Base-by-base conservation (phyloP, 352 stramenopile species). In the Pythium graminicola region DNA sequence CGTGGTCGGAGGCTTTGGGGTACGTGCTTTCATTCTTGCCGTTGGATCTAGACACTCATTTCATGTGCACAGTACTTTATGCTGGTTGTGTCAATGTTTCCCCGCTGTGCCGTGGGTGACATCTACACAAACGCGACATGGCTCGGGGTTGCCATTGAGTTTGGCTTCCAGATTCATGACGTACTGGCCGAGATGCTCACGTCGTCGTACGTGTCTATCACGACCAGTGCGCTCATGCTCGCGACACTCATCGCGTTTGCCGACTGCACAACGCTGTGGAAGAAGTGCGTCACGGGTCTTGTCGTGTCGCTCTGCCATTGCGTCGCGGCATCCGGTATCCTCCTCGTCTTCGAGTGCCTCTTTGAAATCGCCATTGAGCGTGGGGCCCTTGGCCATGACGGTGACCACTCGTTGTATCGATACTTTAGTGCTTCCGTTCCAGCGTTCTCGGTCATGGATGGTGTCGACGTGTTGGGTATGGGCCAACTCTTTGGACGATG, bases 21-120 rank as follows among this genome's bases (percentile, higher is more conserved):
- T 92, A 73, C 31, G 75, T 70, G 10, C 29, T 28, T 5, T 44
- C 13, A 14, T 43, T 6, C 33, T n/a, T n/a, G n/a, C n/a, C n/a
- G n/a, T n/a, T n/a, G n/a, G n/a, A n/a, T n/a, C n/a, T n/a, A n/a
- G n/a, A n/a, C n/a, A n/a, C n/a, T n/a, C n/a, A n/a, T n/a, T n/a
- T n/a, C n/a, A n/a, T 39, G 7, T 50, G n/a, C 6, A 7, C 9
- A 91, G 65, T 96, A 97, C 63, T 97, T 97, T 60, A 69, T 78
- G 28, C 75, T 97, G 8, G 83, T 90, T 8, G 86, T 89, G 44
- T 97, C 86, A 23, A 93, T 97, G 73, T 97, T 97, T 66, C 90
- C 90, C 26, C 82, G 92, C 6, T 97, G 90, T 57, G 87, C 76
- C 0, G 78, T 93, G 5, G 48, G 72, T 11, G 71, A 76, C 14